Conservation (phyloP, 2,329 filamentous ascomycete genomes). For the Fusarium albosuccineum region DNA sequence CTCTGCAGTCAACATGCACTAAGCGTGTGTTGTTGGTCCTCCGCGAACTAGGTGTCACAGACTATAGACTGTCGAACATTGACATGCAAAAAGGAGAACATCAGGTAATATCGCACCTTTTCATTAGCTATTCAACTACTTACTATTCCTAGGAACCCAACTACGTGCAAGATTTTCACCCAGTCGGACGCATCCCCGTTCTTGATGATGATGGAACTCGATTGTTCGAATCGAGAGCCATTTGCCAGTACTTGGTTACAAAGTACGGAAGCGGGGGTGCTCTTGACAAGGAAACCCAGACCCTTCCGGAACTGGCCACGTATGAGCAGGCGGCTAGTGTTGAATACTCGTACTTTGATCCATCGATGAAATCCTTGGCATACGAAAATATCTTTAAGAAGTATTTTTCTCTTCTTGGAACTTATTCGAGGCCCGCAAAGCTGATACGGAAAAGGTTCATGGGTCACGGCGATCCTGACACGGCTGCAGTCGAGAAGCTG, state of each 20-base stretch:
- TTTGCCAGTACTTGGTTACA: not conserved
- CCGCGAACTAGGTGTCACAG: not conserved
- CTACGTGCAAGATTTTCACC: not conserved
- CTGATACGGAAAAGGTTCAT: not conserved
- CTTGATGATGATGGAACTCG: not conserved
- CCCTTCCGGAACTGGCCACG: not conserved
- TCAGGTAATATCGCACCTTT: not conserved
- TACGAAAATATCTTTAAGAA: slow-evolving; percentile 1
- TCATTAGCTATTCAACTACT: too few species aligned
- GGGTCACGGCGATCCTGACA: not conserved
- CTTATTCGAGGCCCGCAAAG: too few species aligned
- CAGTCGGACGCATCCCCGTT: not conserved
- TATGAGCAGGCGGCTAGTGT: not conserved
- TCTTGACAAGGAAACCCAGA: not conserved
- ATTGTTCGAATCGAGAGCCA: not conserved
- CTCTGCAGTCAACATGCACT: not conserved
- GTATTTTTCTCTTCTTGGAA: not conserved
- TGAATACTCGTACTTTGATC: not conserved
- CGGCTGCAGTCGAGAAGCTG: not conserved
- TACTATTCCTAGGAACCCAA: not conserved
- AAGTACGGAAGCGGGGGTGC: not conserved
- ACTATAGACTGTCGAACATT: not conserved
- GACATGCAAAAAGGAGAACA: not conserved
- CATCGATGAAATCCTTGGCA: not conserved
- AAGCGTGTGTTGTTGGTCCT: not conserved